Evolutionary conservation across 176 grass and related monocot genomes (phyloP).

Genomic region (Oryza longistaminata): DNA sequence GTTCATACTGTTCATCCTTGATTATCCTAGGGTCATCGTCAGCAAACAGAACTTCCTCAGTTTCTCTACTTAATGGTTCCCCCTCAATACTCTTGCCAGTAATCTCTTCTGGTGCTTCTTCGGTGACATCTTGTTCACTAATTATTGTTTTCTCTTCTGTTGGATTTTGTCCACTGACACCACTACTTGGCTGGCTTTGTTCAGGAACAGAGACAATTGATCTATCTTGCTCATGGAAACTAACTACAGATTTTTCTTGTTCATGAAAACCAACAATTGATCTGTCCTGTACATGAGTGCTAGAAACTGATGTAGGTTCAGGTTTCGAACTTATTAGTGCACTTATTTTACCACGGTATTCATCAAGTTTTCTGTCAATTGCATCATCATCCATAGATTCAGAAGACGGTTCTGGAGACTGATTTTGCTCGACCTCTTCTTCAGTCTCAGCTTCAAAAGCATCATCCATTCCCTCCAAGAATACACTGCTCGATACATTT

Average conservation of each 20-base stretch:
- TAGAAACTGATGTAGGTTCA: slow-evolving; percentile 3
- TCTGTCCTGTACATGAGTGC: not conserved
- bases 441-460: slow-evolving; percentile 19
- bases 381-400: slow-evolving; percentile 29
- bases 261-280: not conserved
- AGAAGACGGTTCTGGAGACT: slow-evolving; percentile 10
- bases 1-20: slow-evolving; percentile 11
- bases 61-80: slow-evolving; percentile 3
- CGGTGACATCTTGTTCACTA: not conserved
- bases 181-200: slow-evolving; percentile 13
- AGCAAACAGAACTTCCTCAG: slow-evolving; percentile 8
- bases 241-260: not conserved
- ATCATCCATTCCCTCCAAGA: not conserved
- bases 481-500: slow-evolving; percentile 4
- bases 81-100: not conserved
- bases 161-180: not conserved
- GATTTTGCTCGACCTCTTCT: slow-evolving; percentile 20
- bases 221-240: slow-evolving; percentile 19
- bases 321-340: slow-evolving; percentile 28
- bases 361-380: slow-evolving; percentile 46
- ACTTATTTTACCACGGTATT: slow-evolving; percentile 46
- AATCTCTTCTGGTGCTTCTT: not conserved
- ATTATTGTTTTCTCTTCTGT: not conserved
- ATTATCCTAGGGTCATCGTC: slow-evolving; percentile 26
- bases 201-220: not conserved